Percentiles rank a stretch among this genome's conserved stretches.
Evolutionary conservation across 2,329 filamentous ascomycete species (phyloP).

Genomic region (Xylariaceae sp.): DNA sequence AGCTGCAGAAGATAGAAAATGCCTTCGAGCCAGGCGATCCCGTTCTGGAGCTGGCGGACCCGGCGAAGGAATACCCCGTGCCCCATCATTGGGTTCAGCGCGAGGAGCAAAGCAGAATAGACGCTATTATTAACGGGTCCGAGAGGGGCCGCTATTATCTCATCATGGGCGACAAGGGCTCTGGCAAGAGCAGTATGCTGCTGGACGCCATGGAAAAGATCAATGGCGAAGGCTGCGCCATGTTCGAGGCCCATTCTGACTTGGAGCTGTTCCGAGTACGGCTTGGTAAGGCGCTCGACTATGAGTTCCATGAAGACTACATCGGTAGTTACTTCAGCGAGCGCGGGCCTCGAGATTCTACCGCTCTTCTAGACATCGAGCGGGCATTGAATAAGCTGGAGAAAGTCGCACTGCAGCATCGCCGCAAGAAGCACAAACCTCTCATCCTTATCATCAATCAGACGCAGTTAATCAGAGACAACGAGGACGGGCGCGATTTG

Average conservation of each 20-base stretch:
- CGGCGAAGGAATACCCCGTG: conserved; percentile 51
- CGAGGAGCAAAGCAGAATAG: conserved; percentile 75
- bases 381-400: conserved; percentile 96
- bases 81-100: conserved; percentile 72
- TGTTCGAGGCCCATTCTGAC: conserved; percentile 96
- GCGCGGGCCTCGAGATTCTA: conserved; percentile 84
- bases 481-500: conserved; percentile 88
- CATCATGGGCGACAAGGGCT: conserved; percentile 91
- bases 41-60: conserved; percentile 73
- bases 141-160: conserved; percentile 82
- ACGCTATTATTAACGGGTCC: conserved; percentile 74
- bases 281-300: conserved; percentile 89
- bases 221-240: conserved; percentile 81
- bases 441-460: conserved; percentile 94
- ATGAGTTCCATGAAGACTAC: conserved; percentile 96
- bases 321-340: conserved; percentile 96
- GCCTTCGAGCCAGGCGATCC: conserved; percentile 92
- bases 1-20: conserved; percentile 86
- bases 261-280: conserved; percentile 91
- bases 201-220: conserved; percentile 92
- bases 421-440: conserved; percentile 60
- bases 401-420: conserved; percentile 77
- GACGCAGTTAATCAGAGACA: conserved; percentile 83
- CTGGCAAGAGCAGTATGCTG: conserved; percentile 94
- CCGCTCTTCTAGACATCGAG: conserved; percentile 90